Evolutionary conservation across 306 rosid species (phyloP).

Genomic region (Trifolium repens): DNA sequence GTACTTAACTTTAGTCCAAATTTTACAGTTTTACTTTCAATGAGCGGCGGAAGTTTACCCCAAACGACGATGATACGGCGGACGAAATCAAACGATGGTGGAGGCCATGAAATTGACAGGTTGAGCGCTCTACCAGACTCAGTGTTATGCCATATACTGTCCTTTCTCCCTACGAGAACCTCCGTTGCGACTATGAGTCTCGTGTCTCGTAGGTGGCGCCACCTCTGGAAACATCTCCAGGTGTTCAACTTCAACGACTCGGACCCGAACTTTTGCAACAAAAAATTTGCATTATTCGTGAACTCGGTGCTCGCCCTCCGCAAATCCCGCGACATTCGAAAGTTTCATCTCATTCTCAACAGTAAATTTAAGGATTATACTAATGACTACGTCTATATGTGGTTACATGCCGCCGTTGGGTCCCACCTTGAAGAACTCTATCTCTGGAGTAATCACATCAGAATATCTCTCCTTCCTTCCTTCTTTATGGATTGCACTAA

Average conservation of each 20-base stretch:
- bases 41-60: no score
- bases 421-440: not conserved
- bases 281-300: not conserved
- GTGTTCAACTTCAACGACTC: not conserved
- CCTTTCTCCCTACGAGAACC: not conserved
- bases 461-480: not conserved
- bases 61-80: no score
- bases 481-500: not conserved
- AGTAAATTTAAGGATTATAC: no score
- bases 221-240: not conserved
- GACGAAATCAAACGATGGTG: no score
- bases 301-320: not conserved
- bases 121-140: not conserved
- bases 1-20: no score
- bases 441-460: rapidly evolving
- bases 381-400: not conserved
- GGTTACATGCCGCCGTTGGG: not conserved
- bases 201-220: not conserved
- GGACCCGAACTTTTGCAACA: not conserved
- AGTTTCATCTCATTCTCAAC: not conserved
- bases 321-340: not conserved
- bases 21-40: no score
- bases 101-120: no score
- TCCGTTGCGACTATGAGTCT: not conserved
- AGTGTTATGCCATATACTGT: not conserved